Evolutionary conservation across 352 stramenopile species (phyloP).

Genomic region (Pythium aquatile): DNA sequence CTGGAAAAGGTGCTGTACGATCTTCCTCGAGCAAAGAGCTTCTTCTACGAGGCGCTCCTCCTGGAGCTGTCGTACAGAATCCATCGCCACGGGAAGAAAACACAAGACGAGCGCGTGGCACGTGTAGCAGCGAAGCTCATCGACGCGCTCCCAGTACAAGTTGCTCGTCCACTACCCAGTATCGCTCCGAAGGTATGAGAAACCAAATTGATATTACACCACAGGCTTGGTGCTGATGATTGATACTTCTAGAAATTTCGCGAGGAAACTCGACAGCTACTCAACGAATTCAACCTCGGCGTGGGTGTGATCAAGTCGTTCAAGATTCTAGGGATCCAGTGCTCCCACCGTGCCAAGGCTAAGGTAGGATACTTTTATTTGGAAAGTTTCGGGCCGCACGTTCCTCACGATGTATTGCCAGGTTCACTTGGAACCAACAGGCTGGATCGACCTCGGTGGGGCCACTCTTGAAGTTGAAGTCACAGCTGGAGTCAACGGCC

Average conservation of each 20-base stretch:
- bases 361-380: neutral
- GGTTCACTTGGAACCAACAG: conserved; percentile 9
- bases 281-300: conserved; percentile 36
- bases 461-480: conserved; percentile 29
- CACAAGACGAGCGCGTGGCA: neutral
- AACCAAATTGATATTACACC: neutral
- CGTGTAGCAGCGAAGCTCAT: conserved; percentile 12
- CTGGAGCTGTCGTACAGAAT: conserved; percentile 37
- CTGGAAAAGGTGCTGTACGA: conserved; percentile 22
- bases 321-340: conserved; percentile 3
- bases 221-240: neutral
- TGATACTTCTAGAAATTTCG: conserved; percentile 27
- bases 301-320: conserved; percentile 34
- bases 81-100: conserved; percentile 28
- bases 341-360: neutral
- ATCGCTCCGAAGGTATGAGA: conserved; percentile 32
- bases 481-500: neutral
- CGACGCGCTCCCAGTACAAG: conserved; percentile 17
- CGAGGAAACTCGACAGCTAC: conserved; percentile 28
- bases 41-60: conserved; percentile 34
- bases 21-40: conserved; percentile 34
- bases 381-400: neutral
- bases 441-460: conserved; percentile 37
- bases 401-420: neutral
- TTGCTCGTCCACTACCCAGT: conserved; percentile 18